These are phyloP conservation scores for Rauvolfia tetraphylla DNA, from an alignment of 257 asterid species.

Conservation along the genomic window DNA sequence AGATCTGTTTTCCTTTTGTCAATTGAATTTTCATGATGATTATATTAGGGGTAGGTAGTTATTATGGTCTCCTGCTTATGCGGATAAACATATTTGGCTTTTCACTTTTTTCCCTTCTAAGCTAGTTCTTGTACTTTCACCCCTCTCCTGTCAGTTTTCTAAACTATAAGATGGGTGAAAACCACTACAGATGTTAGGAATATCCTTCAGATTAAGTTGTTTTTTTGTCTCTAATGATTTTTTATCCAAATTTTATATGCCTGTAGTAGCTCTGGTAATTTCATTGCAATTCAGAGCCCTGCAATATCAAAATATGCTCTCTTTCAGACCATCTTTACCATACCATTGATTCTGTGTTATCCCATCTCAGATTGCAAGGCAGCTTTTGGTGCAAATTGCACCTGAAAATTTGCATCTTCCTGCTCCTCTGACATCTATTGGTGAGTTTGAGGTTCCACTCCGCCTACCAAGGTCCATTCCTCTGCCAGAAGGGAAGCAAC, in stretches of 20 bases:
- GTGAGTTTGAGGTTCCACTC: conserved; percentile 78
- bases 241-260: too few relatives aligned
- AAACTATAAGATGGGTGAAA: not conserved
- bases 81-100: not conserved
- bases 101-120: not conserved
- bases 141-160: not conserved
- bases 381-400: conserved; percentile 64
- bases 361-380: conserved; percentile 55
- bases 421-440: conserved; percentile 55
- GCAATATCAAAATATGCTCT: not conserved
- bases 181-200: not conserved
- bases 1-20: not conserved
- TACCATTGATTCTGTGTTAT: not conserved
- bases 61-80: not conserved
- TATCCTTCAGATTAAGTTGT: not conserved
- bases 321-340: not conserved
- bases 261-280: too few relatives aligned
- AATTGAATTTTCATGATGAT: not conserved
- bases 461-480: conserved; percentile 75
- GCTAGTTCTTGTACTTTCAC: not conserved
- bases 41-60: not conserved
- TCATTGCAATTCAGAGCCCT: not conserved
- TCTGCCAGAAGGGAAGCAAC: conserved; percentile 60
- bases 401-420: conserved; percentile 66
- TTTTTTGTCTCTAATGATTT: not conserved